Percentiles rank a stretch among this genome's conserved stretches.
Conservation (phyloP, 2,329 filamentous ascomycete genomes). For the Microdochium paspali region DNA sequence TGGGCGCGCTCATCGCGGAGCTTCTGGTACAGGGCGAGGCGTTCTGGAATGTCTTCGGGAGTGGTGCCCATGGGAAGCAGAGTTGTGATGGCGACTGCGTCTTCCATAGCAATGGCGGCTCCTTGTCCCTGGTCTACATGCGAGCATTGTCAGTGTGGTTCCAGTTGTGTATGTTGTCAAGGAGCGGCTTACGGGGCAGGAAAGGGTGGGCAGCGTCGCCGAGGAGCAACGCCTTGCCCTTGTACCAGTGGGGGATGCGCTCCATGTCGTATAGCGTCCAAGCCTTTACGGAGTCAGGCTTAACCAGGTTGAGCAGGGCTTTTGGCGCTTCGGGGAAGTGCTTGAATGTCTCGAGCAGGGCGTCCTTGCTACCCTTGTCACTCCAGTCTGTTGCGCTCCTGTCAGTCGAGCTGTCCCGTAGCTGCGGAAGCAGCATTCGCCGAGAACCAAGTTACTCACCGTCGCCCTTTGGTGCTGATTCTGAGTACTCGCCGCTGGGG, state of each 20-base stretch:
- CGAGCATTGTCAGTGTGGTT: conserved; percentile 3
- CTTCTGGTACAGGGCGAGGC: conserved; percentile 49
- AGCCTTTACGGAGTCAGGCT: conserved; percentile 36
- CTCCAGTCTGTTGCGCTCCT: conserved; percentile 24
- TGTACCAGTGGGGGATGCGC: conserved; percentile 42
- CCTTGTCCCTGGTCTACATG: conserved; percentile 13
- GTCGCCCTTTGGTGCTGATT: conserved; percentile 16
- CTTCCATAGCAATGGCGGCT: conserved; percentile 43
- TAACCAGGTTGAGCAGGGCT: conserved; percentile 29
- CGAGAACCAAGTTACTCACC: conserved; percentile 12
- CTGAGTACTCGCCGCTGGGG: conserved; percentile 30
- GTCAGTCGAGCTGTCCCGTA: conserved; percentile 5
- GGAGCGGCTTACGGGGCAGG: conserved; percentile 37
- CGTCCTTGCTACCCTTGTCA: conserved; percentile 21
- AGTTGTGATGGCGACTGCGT: conserved; percentile 48
- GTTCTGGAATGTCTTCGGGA: conserved; percentile 36
- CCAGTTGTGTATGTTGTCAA: background rate
- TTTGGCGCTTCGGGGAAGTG: conserved; percentile 31
- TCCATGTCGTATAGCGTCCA: conserved; percentile 57
- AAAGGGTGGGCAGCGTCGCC: conserved; percentile 65
- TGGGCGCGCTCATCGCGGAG: conserved; percentile 48
- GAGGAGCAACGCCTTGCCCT: conserved; percentile 43
- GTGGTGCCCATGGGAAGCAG: conserved; percentile 39
- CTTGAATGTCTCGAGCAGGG: conserved; percentile 27
- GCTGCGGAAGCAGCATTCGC: too few relatives aligned